Conservation (phyloP, 1,139 yeast species). For the Hyphopichia wangnamkhiaoensis region DNA sequence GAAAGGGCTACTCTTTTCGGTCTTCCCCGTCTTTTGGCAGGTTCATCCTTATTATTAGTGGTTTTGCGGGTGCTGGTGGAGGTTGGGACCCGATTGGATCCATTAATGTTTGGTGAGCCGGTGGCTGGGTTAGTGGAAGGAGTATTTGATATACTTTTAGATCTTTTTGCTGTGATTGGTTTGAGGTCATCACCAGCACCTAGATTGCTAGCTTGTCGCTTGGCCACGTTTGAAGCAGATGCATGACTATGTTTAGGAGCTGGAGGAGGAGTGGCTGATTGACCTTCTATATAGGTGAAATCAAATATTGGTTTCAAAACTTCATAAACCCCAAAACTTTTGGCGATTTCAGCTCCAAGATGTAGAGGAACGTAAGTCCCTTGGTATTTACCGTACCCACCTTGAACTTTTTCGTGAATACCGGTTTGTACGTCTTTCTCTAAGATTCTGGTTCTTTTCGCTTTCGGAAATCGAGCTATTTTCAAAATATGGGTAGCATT, state of each 20-base stretch:
- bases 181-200: conserved; percentile 21
- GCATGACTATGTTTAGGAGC: conserved; percentile 87
- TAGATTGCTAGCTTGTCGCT: conserved; percentile 31
- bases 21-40: conserved; percentile 48
- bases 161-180: conserved; percentile 10
- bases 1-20: conserved; percentile 41
- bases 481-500: conserved; percentile 91
- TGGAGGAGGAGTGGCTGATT: conserved; percentile 68
- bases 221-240: conserved; percentile 53
- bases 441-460: conserved; percentile 78
- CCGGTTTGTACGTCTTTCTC: conserved; percentile 89
- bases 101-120: no score
- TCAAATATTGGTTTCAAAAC: conserved; percentile 70
- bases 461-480: conserved; percentile 84
- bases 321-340: conserved; percentile 69
- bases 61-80: conserved; percentile 4
- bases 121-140: not conserved
- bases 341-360: conserved; percentile 65
- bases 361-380: conserved; percentile 90
- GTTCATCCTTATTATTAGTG: conserved; percentile 19
- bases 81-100: no score
- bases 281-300: conserved; percentile 56
- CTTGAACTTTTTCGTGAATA: conserved; percentile 88
- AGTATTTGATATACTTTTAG: conserved; percentile 3
- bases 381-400: conserved; percentile 93